A percentile compares a stretch with the other conserved stretches of the same genome.
Evolutionary conservation across 805 yeast species (phyloP).

Genomic region (Kodamaea neixiangensis): DNA sequence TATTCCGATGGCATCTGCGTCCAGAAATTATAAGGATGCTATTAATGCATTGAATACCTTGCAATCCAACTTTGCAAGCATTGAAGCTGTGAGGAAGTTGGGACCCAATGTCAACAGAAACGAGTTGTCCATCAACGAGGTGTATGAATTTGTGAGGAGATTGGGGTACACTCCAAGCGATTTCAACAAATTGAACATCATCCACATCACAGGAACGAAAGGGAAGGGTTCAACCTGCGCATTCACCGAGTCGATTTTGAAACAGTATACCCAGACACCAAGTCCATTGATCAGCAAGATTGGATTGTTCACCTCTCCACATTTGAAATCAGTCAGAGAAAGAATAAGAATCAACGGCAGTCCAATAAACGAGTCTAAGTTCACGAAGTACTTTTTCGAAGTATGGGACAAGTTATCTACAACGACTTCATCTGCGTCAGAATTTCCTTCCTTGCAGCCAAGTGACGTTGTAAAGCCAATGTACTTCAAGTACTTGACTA

Average conservation of each 20-base stretch:
- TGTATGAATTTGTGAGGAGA: slow-evolving; percentile 49
- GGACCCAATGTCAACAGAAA: slow-evolving; percentile 60
- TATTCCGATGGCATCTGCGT: slow-evolving; percentile 6
- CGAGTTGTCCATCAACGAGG: slow-evolving; percentile 76
- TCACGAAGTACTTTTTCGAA: slow-evolving; percentile 89
- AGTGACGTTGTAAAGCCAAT: slow-evolving; percentile 78
- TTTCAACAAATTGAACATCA: slow-evolving; percentile 70
- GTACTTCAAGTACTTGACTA: slow-evolving; percentile 87
- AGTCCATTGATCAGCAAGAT: slow-evolving; percentile 44
- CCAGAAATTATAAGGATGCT: slow-evolving; percentile 61
- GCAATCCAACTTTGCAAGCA: slow-evolving; percentile 88
- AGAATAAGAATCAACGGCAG: slow-evolving; percentile 84
- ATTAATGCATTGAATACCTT: slow-evolving; percentile 78
- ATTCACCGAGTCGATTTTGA: slow-evolving; percentile 77
- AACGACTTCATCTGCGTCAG: slow-evolving; percentile 53
- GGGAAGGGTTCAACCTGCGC: slow-evolving; percentile 99
- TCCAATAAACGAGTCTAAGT: slow-evolving; percentile 78
- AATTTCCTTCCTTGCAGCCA: slow-evolving; percentile 69
- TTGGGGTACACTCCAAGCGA: slow-evolving; percentile 54
- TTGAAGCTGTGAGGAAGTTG: slow-evolving; percentile 75
- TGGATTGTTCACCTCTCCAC: slow-evolving; percentile 97
- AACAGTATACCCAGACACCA: slow-evolving; percentile 48
- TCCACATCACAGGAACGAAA: slow-evolving; percentile 96
- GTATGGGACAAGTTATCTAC: slow-evolving; percentile 81
- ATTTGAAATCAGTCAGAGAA: slow-evolving; percentile 88